These are phyloP conservation scores for Lignosus rhinocerotis DNA, from an alignment of 1,284 basidiomycete species.

Conservation along the genomic window DNA sequence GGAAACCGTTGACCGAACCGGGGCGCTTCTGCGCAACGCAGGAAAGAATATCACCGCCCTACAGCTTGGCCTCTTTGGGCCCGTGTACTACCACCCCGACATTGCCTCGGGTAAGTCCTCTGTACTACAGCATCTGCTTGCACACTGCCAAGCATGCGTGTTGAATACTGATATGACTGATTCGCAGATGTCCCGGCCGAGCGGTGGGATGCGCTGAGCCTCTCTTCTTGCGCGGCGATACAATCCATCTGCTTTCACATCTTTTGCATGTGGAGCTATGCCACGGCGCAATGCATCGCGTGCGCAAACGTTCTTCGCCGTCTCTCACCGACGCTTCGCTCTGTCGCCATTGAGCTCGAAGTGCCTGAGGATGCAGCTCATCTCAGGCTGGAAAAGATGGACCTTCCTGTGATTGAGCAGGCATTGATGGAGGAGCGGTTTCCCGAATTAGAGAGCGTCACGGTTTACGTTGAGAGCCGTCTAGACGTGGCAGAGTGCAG, in stretches of 20 bases:
- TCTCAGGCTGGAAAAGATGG: not conserved
- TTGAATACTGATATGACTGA: not conserved
- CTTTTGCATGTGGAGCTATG: not conserved
- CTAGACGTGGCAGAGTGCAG: not conserved
- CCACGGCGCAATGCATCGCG: not conserved
- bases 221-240: not conserved
- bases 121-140: not conserved
- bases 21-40: not conserved
- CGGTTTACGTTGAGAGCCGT: not conserved
- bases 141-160: no score
- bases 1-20: not conserved
- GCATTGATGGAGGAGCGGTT: not conserved
- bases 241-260: not conserved
- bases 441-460: not conserved
- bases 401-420: not conserved
- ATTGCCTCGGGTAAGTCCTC: not conserved
- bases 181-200: not conserved
- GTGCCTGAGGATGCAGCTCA: not conserved
- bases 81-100: no score
- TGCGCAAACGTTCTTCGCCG: not conserved
- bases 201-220: not conserved
- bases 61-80: not conserved
- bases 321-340: not conserved
- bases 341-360: not conserved
- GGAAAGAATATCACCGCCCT: not conserved